A percentile compares a stretch with the other conserved stretches of the same genome.
Conservation (phyloP, 1,139 yeast genomes). For the Scheffersomyces segobiensis region DNA sequence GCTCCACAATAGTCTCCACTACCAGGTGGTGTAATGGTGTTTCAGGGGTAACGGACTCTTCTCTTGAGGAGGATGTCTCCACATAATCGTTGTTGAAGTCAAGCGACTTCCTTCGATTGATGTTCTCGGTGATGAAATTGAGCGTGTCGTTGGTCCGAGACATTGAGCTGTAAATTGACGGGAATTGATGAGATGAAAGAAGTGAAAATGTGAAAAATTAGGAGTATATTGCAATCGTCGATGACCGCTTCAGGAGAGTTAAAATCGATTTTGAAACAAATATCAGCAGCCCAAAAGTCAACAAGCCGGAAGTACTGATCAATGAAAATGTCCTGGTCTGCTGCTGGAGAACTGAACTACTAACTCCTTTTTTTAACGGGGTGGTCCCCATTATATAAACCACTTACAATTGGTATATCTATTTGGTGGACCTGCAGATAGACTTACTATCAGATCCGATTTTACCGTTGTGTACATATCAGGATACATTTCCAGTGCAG, state of each 20-base stretch:
- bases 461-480: background rate
- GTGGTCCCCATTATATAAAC: background rate
- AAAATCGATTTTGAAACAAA: background rate
- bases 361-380: background rate
- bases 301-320: background rate
- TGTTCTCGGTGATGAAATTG: conserved; percentile 10
- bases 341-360: background rate
- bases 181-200: background rate
- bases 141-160: background rate
- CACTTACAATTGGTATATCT: no score
- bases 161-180: background rate
- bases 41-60: conserved; percentile 3
- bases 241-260: background rate
- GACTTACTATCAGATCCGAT: background rate
- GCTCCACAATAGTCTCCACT: conserved; percentile 1
- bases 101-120: conserved; percentile 22
- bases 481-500: background rate
- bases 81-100: conserved; percentile 21
- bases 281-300: background rate
- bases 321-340: background rate
- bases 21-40: background rate
- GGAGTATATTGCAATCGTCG: background rate
- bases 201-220: background rate
- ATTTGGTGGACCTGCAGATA: background rate
- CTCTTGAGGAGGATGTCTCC: conserved; percentile 8